Conservation (phyloP, 768 basidiomycete species). For the Porpolomopsis calyptriformis region DNA sequence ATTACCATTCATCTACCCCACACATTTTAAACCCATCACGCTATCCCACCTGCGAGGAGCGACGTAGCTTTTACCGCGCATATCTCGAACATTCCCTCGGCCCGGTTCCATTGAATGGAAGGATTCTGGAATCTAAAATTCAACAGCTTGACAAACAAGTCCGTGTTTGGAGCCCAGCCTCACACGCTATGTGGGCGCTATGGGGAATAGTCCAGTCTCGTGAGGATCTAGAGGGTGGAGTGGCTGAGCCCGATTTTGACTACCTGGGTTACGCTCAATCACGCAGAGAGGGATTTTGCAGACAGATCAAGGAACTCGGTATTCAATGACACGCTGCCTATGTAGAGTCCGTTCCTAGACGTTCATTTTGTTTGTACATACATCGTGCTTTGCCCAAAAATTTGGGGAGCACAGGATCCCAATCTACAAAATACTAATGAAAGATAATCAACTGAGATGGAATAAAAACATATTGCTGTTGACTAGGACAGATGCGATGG, state of each 20-base stretch:
- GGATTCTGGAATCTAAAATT: slow-evolving; percentile 36
- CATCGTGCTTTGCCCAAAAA: too few relatives aligned
- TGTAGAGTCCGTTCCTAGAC: too few relatives aligned
- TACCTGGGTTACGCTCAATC: slow-evolving; percentile 74
- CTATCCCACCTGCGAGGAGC: slow-evolving; percentile 67
- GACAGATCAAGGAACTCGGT: slow-evolving; percentile 41
- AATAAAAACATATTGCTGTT: slow-evolving; percentile 36
- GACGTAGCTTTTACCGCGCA: slow-evolving; percentile 74
- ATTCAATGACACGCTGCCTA: slow-evolving; percentile 13
- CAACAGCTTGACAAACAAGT: slow-evolving; percentile 68
- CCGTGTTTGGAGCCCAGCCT: slow-evolving; percentile 78
- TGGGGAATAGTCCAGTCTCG: slow-evolving; percentile 92
- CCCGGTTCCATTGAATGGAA: slow-evolving; percentile 15
- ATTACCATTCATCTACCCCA: slow-evolving; percentile 68
- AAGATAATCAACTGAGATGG: slow-evolving; percentile 27
- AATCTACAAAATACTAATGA: slow-evolving; percentile 15
- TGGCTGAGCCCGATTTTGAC: slow-evolving; percentile 71
- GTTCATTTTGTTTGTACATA: too few relatives aligned
- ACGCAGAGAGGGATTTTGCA: slow-evolving; percentile 55
- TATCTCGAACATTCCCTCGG: slow-evolving; percentile 55
- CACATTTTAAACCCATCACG: slow-evolving; percentile 50
- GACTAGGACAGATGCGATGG: slow-evolving; percentile 31
- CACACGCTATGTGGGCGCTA: slow-evolving; percentile 86
- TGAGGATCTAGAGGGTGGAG: slow-evolving; percentile 53
- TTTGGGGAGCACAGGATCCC: too few relatives aligned